A percentile compares a stretch with the other conserved stretches of the same genome.
Conservation (phyloP, 2,329 filamentous ascomycete species). For the Fusarium sp. region DNA sequence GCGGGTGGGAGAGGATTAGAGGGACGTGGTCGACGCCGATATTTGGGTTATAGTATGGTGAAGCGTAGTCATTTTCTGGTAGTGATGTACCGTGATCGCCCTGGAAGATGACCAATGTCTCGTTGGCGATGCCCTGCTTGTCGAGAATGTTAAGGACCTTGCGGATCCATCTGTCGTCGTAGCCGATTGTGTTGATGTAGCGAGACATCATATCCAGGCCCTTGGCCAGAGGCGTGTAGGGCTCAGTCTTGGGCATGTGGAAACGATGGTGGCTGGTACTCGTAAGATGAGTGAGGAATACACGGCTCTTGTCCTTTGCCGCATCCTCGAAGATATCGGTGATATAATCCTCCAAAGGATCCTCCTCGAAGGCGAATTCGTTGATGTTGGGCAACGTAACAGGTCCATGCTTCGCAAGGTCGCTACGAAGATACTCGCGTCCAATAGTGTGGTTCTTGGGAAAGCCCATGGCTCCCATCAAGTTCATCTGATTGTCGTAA, state of each 20-base stretch:
- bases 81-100: constrained; percentile 52
- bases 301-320: constrained; percentile 47
- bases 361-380: constrained; percentile 52
- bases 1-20: constrained; percentile 49
- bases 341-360: constrained; percentile 50
- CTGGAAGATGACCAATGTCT: constrained; percentile 50
- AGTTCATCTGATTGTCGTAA: constrained; percentile 51
- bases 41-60: constrained; percentile 51
- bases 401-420: constrained; percentile 47
- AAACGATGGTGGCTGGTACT: constrained; percentile 53
- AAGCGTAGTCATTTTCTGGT: constrained; percentile 47
- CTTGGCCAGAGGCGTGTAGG: constrained; percentile 45
- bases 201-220: constrained; percentile 49
- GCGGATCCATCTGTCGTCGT: constrained; percentile 50
- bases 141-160: constrained; percentile 49
- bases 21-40: constrained; percentile 50
- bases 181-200: constrained; percentile 50
- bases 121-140: constrained; percentile 49
- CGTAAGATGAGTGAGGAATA: constrained; percentile 53
- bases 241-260: constrained; percentile 46
- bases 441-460: constrained; percentile 42
- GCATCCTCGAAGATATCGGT: constrained; percentile 50
- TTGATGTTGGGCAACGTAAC: constrained; percentile 50
- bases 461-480: constrained; percentile 51
- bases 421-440: constrained; percentile 48